These are phyloP conservation scores for Pseudogymnoascus sp. DNA, from an alignment of 2,329 filamentous ascomycete genomes.

Conservation along the genomic window DNA sequence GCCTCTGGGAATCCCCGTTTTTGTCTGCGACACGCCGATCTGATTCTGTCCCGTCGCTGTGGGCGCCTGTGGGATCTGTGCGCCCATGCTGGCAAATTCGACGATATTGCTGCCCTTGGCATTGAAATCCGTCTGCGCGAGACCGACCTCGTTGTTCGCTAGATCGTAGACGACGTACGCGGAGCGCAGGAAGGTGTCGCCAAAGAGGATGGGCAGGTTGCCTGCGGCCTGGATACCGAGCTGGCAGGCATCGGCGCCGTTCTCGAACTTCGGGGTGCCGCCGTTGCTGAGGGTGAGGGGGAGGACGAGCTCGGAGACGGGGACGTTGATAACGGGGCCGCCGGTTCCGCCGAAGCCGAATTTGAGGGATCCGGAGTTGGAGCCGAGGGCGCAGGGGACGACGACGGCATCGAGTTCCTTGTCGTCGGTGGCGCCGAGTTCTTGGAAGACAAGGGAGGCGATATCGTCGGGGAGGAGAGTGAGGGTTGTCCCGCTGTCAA, in stretches of 20 bases:
- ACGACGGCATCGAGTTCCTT: constrained; percentile 37
- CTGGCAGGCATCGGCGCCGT: constrained; percentile 28
- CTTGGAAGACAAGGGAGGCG: constrained; percentile 37
- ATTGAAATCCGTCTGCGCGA: constrained; percentile 42
- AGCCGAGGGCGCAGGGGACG: constrained; percentile 38
- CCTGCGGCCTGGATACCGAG: constrained; percentile 24
- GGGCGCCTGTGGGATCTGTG: neutral
- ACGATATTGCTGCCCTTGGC: constrained; percentile 28
- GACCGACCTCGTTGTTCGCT: constrained; percentile 41
- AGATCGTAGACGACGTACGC: constrained; percentile 49
- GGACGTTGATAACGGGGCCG: constrained; percentile 37
- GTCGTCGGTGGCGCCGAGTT: constrained; percentile 40
- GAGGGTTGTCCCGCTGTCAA: constrained; percentile 61
- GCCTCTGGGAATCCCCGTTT: constrained; percentile 6
- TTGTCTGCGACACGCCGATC: constrained; percentile 8
- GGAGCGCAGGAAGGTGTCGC: constrained; percentile 46
- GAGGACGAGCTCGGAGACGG: constrained; percentile 39
- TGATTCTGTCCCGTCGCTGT: constrained; percentile 11
- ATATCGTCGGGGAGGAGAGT: constrained; percentile 55
- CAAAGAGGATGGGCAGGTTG: constrained; percentile 31
- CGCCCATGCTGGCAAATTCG: constrained; percentile 15
- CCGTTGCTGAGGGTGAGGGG: constrained; percentile 22
- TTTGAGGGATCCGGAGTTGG: constrained; percentile 35
- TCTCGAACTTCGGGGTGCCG: constrained; percentile 24
- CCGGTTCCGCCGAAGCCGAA: constrained; percentile 41